Evolutionary conservation across 345 rosid species (phyloP), one percentile per base, ranked within the genome.

Genomic region (Anacardium occidentale): DNA sequence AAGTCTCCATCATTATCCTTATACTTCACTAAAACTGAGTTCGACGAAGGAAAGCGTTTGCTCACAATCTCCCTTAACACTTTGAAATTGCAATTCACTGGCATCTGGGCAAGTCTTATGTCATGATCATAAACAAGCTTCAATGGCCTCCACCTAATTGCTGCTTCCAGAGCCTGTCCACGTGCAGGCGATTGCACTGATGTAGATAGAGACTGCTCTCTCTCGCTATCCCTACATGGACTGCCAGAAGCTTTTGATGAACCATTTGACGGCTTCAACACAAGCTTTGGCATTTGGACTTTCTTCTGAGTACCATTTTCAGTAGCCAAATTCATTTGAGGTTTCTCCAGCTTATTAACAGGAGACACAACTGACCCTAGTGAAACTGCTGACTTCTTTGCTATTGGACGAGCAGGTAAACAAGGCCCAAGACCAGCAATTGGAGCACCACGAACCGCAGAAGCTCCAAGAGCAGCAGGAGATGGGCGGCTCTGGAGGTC

Each of bases 381-480:
- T 1, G 86, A 69, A 48, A 77, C 20, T n/a, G 85, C 37, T 4
- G 57, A 78, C 86, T 91, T 95, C 82, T 95, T 95, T 42, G 87
- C 81, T 40, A 84, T 87, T 0, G 91, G 82, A 2, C 98, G 88
- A 51, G 96, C 87, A 52, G 98, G 98, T 73, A 95, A 86, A 76
- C 98, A 91, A 54, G 98, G 90, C 26, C 99, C 98, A 62, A 92
- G 92, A 18, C 98, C 99, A 69, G 81, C 81, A 57, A 92, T 83
- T 0, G 99, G 99, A 5, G 98, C 92, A 25, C 99, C 99, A 24
- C 96, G 87, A 18, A 94, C 94, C 1, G 98, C 99, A 17, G 98
- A 95, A 26, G 98, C 99, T 58, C 99, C 99, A 11, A 95, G 87
- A n/a, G 98, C 98, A 50, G 99, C 99, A 4, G 98, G 98, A 29